Percentiles rank a stretch among this genome's conserved stretches.
Conservation (phyloP, 345 rosid genomes). For the Lumnitzera racemosa region DNA sequence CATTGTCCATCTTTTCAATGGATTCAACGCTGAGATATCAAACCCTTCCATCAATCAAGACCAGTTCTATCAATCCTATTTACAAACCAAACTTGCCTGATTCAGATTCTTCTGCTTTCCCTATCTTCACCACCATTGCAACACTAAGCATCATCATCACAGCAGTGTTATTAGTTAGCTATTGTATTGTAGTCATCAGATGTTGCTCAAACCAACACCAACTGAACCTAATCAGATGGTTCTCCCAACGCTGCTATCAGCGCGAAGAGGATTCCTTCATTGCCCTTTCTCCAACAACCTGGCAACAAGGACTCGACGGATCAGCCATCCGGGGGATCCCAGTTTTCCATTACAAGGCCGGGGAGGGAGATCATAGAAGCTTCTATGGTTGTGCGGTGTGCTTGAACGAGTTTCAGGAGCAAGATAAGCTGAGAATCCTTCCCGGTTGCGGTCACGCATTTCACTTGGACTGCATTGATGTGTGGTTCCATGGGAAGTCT, state of each 20-base stretch:
- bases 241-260: constrained; percentile 16
- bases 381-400: constrained; percentile 51
- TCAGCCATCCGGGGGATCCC: constrained; percentile 46
- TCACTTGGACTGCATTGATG: constrained; percentile 56
- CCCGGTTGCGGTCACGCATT: constrained; percentile 56
- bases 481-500: constrained; percentile 49
- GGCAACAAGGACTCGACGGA: constrained; percentile 51
- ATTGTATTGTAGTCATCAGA: constrained; percentile 33
- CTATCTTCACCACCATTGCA: constrained; percentile 32
- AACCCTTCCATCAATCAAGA: constrained; percentile 12
- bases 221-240: constrained; percentile 23
- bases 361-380: constrained; percentile 14
- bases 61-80: constrained; percentile 1
- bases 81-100: constrained; percentile 11
- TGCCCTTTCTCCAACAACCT: constrained; percentile 45
- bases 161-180: constrained; percentile 34
- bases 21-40: background rate
- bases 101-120: constrained; percentile 29
- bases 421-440: constrained; percentile 46
- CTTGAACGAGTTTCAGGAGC: constrained; percentile 48
- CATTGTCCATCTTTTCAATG: no score
- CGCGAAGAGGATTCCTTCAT: constrained; percentile 31
- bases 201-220: constrained; percentile 34
- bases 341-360: constrained; percentile 29
- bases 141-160: constrained; percentile 28